Evolutionary conservation across 129 eudicot species (phyloP).

Genomic region (Arctium minus): DNA sequence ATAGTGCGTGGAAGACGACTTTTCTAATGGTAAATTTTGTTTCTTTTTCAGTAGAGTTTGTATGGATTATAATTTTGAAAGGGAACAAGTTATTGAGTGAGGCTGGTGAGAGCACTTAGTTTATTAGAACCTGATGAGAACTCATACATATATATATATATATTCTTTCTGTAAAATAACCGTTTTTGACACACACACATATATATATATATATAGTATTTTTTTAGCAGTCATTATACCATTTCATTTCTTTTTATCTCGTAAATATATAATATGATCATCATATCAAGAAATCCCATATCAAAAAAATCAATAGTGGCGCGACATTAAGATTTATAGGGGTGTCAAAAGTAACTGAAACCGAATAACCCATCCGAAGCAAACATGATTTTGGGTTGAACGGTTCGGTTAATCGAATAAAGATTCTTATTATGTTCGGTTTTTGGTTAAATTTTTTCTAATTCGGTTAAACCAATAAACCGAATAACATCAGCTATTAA

Average conservation of each 20-base stretch:
- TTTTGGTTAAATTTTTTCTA: too few species aligned
- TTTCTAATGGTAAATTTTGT: slow-evolving; percentile 16
- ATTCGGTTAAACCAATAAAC: too few species aligned
- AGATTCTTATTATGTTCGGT: too few species aligned
- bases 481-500: too few species aligned
- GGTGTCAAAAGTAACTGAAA: too few species aligned
- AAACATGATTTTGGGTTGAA: too few species aligned
- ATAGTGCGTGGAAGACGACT: slow-evolving; percentile 5
- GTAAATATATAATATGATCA: not conserved
- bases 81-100: not conserved
- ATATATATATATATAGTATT: slow-evolving; percentile 26
- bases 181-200: slow-evolving; percentile 33
- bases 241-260: too few species aligned
- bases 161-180: slow-evolving; percentile 45
- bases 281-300: too few species aligned
- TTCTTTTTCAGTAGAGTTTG: slow-evolving; percentile 4
- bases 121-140: slow-evolving; percentile 14
- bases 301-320: too few species aligned
- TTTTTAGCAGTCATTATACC: not conserved
- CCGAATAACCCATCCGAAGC: too few species aligned
- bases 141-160: not conserved
- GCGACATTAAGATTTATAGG: too few species aligned
- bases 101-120: slow-evolving; percentile 10
- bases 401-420: too few species aligned
- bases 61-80: slow-evolving; percentile 16